phyloP scores from a whole-genome alignment of 1,284 basidiomycete genomes.

The Ganoderma sinense region DNA sequence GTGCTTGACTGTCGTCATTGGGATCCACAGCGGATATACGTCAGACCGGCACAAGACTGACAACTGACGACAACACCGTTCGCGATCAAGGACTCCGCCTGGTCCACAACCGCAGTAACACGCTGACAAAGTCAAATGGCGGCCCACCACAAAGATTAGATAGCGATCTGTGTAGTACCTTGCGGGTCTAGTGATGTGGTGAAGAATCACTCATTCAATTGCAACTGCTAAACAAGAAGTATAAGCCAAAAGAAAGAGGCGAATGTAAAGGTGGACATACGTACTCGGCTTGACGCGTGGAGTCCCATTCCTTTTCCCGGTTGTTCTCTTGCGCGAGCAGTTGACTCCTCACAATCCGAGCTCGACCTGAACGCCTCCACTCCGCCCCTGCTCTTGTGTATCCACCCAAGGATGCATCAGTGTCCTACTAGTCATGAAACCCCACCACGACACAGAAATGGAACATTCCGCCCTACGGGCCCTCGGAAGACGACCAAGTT shows the following conservation, averaged over 20 bases:
- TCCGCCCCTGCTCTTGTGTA: no score
- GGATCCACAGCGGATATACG: slow-evolving; percentile 1
- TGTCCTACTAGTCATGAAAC: no score
- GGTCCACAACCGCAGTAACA: no score
- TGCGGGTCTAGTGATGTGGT: background rate
- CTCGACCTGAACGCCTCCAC: slow-evolving; percentile 39
- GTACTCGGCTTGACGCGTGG: slow-evolving; percentile 93
- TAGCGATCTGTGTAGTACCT: background rate
- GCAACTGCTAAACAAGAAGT: no score
- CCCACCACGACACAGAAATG: no score
- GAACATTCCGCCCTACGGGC: no score
- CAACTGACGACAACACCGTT: background rate
- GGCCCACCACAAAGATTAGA: background rate
- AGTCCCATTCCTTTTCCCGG: slow-evolving; percentile 83
- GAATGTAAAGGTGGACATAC: slow-evolving; percentile 52
- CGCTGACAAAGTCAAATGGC: no score
- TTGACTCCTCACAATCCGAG: slow-evolving; percentile 78
- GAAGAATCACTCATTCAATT: no score
- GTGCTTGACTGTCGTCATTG: slow-evolving; percentile 15
- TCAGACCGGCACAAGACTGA: background rate
- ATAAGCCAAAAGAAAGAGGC: no score
- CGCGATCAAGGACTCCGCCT: background rate
- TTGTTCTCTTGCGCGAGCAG: slow-evolving; percentile 93
- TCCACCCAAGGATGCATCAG: no score
- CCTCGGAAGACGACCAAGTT: no score